Evolutionary conservation across 495 filamentous ascomycete species (phyloP), one percentile per base, ranked within the genome.

Genomic region (Emericellopsis terricola): DNA sequence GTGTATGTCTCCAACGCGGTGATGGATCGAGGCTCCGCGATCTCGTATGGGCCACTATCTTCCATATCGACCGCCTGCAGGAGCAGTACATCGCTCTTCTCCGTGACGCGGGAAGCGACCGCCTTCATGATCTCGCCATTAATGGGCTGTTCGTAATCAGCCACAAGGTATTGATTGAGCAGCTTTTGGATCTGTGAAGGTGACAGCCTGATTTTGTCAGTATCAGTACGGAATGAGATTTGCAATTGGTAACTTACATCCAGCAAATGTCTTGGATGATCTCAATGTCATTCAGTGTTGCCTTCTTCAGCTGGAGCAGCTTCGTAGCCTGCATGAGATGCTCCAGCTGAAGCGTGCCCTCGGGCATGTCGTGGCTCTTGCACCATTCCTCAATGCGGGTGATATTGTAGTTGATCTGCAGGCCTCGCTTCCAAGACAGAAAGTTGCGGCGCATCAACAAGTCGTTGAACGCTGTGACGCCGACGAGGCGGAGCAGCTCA

Each of bases 191-290:
- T 99, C 53, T 99, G 91, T 52, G 93, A 96, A 13, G 91, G 86
- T 0, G 89, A 94, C 26, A 99, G 76, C 82, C 81, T 83, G 34
- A 19, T 27, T 11, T 23, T 11, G 7, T 11, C 20, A 38, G 54
- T 39, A 55, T 50, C 17, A 20, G 5, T 8, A 1, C 15, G 34
- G 15, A 13, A 36, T 1, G 13, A 8, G 17, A 23, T 35, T 10
- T 17, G 7, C 23, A 7, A n/a, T 19, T 19, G 9, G 2, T 14
- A 19, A 68, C 76, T 69, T 58, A 87, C 89, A 96, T 96, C 91
- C 91, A 99, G 66, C 91, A 99, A 40, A 99, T 99, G 51, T 99
- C 91, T 63, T 99, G 91, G 39, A 99, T 99, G 44, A 99, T 99
- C 56, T 96, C 91, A 48, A 99, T 99, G 52, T 99, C 91, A 55